phyloP scores from a whole-genome alignment of 495 filamentous ascomycete species.

The Podospora conica region DNA sequence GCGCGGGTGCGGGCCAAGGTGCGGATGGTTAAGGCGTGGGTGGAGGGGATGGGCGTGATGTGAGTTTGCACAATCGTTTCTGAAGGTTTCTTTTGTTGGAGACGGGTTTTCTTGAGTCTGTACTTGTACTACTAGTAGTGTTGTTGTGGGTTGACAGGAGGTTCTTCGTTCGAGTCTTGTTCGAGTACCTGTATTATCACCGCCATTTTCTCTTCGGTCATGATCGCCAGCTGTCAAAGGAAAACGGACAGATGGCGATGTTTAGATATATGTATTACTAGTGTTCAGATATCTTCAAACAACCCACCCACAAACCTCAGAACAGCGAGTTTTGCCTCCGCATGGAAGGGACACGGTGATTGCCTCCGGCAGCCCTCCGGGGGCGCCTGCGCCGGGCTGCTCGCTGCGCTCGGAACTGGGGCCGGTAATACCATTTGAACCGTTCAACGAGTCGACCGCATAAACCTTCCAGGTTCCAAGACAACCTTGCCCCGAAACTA shows the following conservation, averaged over 20 bases:
- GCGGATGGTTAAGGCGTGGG: background rate
- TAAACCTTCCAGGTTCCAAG: no score
- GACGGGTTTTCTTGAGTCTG: background rate
- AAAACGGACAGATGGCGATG: background rate
- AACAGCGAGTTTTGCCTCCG: no score
- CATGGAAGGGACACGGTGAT: no score
- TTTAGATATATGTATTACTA: background rate
- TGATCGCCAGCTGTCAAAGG: background rate
- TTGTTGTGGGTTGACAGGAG: background rate
- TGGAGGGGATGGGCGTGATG: background rate
- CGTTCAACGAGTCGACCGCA: background rate
- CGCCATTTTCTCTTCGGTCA: background rate
- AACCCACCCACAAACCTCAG: no score
- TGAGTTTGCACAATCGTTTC: background rate
- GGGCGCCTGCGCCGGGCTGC: no score
- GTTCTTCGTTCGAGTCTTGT: background rate
- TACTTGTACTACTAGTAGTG: background rate
- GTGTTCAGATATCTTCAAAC: background rate
- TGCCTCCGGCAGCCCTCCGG: background rate
- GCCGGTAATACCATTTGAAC: no score
- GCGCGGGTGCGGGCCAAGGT: background rate
- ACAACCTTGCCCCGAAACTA: no score
- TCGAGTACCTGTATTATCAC: background rate
- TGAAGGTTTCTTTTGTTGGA: background rate
- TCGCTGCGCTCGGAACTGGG: background rate